Conservation (phyloP, 2,329 filamentous ascomycete genomes). For the Diplodia sapinea region DNA sequence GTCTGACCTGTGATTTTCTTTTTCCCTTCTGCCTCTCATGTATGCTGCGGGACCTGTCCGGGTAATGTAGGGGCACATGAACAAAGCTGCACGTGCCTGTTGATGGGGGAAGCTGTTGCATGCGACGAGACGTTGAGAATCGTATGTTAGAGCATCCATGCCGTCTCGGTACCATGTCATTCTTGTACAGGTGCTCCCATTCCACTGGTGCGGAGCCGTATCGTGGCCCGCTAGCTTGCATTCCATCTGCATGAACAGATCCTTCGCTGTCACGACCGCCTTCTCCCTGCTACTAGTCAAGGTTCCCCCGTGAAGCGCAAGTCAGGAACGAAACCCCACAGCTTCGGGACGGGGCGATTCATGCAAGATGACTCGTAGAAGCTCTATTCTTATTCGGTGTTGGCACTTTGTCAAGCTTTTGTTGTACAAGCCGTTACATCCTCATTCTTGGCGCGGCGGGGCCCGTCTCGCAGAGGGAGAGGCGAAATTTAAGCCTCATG, state of each 20-base stretch:
- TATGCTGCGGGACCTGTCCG: slow-evolving; percentile 1
- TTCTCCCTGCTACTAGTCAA: background rate
- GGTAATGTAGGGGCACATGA: background rate
- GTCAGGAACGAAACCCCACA: slow-evolving; percentile 14
- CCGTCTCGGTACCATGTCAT: background rate
- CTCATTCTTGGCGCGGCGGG: slow-evolving; percentile 13
- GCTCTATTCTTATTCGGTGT: background rate
- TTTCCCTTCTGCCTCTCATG: background rate
- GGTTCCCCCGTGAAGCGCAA: slow-evolving; percentile 8
- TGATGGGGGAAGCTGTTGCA: background rate
- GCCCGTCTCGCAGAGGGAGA: background rate
- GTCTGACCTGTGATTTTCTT: background rate
- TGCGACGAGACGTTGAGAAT: background rate
- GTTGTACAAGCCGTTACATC: slow-evolving; percentile 12
- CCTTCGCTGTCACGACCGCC: background rate
- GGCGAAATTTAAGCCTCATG: background rate
- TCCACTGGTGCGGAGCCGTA: background rate
- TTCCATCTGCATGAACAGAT: background rate
- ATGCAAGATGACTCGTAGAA: slow-evolving; percentile 20
- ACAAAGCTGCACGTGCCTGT: slow-evolving; percentile 1
- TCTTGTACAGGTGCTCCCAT: background rate
- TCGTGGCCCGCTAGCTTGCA: background rate
- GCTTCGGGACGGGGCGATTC: slow-evolving; percentile 4
- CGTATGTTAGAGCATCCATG: background rate
- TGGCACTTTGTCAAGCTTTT: slow-evolving; percentile 9